Evolutionary conservation across 495 filamentous ascomycete species (phyloP).

Genomic region (Penicillium maclennaniae): DNA sequence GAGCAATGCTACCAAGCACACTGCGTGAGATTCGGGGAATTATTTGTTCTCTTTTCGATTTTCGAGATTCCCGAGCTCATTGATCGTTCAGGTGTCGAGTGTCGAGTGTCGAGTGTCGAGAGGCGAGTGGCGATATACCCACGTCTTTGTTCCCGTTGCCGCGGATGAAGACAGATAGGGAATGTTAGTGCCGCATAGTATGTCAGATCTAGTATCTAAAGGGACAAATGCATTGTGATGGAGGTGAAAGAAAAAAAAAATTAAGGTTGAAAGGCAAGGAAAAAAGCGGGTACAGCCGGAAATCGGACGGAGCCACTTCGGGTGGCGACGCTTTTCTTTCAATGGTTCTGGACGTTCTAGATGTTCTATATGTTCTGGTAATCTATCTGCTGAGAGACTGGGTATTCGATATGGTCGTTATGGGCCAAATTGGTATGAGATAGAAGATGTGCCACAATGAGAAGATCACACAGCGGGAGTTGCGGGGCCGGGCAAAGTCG

Average conservation of each 20-base stretch:
- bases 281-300: constrained; percentile 33
- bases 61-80: not conserved
- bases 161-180: not conserved
- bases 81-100: constrained; percentile 1
- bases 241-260: constrained; percentile 16
- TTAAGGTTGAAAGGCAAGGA: constrained; percentile 20
- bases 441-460: not conserved
- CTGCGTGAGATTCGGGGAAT: not conserved
- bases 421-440: not conserved
- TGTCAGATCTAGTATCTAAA: not conserved
- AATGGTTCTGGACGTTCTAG: not conserved
- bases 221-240: constrained; percentile 23
- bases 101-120: not conserved
- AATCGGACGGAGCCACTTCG: constrained; percentile 14
- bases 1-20: not conserved
- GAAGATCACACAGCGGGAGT: not conserved
- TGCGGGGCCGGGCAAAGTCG: constrained; percentile 8
- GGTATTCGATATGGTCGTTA: constrained; percentile 16
- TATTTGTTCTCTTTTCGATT: not conserved
- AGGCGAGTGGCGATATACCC: not conserved
- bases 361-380: not conserved
- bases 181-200: constrained; percentile 2
- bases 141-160: not conserved
- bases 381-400: not conserved
- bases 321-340: constrained; percentile 9